Evolutionary conservation across 106 monocot species (phyloP), one percentile per base, ranked within the genome.

Genomic region (Gastrodia elata): DNA sequence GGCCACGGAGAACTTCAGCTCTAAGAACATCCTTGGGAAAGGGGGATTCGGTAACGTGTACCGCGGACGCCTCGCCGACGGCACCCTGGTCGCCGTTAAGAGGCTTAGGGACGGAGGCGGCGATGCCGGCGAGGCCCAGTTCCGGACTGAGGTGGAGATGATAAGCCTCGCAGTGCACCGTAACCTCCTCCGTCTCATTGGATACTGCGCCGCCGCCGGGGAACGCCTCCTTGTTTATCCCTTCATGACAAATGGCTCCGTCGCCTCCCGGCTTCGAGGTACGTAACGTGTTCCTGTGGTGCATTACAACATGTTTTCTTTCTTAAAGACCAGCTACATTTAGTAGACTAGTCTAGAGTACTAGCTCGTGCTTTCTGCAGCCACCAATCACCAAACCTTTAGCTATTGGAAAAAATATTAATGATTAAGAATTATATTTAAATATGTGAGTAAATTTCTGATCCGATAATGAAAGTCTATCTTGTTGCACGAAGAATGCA

Each of bases 1-100:
- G 33, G 97, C 97, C 5, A 97, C 97, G 44, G 97, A 93, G 28
- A 83, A 83, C 61, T 97, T 97, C 81, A 92, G 71, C 83, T 18
- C 74, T 0, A 80, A 75, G 74, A 88, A 83, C 83, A 74, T 93
- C 1, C 32, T 97, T 26, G 97, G 97, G 8, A 97, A 90, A 68
- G 97, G 97, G 5, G 97, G 97, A 10, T 97, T 90, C 78, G 97
- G 97, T 25, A 83, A 90, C 71, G 97, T 97, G 32, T 97, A 97
- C 84, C 76, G 74, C 39, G 97, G 90, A 0, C 61, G 79, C 48
- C 76, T 97, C 15, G 30, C 75, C 4, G 88, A 97, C 71, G 97
- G 92, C 72, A 88, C 84, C 15, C 68, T 86, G 49, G 88, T 97
- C 67, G 97, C 97, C 16, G 92, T 97, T 58, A 97, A 97, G 77